Percentiles rank a stretch among this genome's conserved stretches.
Evolutionary conservation across 2,329 filamentous ascomycete genomes (phyloP).

Genomic region (Diaporthe sp.): DNA sequence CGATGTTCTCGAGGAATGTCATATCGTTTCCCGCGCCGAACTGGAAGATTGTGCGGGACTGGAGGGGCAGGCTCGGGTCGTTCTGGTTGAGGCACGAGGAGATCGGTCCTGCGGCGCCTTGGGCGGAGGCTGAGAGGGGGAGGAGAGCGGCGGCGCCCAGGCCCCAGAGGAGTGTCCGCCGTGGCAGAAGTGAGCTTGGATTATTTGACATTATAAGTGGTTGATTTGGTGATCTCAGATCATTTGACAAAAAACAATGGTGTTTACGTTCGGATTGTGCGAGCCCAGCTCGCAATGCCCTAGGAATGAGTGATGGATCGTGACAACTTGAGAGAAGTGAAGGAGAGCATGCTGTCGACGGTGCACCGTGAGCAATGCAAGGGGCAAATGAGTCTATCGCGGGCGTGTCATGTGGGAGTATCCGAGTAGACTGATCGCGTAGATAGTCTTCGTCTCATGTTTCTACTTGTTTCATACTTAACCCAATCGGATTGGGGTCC

Average conservation of each 20-base stretch:
- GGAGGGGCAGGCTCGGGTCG: constrained; percentile 31
- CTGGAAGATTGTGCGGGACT: constrained; percentile 27
- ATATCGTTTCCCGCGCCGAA: constrained; percentile 23
- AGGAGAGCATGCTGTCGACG: constrained; percentile 9
- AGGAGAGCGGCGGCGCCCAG: neutral
- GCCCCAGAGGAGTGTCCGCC: neutral
- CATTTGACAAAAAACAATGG: neutral
- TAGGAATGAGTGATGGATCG: neutral
- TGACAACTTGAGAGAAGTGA: neutral
- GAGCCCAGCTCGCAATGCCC: neutral
- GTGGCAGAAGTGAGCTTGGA: neutral
- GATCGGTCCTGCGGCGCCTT: constrained; percentile 2
- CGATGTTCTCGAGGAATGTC: constrained; percentile 53
- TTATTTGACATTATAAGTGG: constrained; percentile 4
- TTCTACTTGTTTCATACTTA: constrained; percentile 16
- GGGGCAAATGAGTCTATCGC: constrained; percentile 20
- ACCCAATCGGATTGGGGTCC: constrained; percentile 22
- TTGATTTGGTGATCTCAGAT: neutral
- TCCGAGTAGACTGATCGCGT: neutral
- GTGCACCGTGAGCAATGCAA: neutral
- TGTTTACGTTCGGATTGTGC: neutral
- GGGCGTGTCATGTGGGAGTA: constrained; percentile 25
- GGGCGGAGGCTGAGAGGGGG: neutral
- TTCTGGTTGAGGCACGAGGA: constrained; percentile 30
- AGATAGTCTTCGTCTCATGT: constrained; percentile 30